Evolutionary conservation across 2,329 filamentous ascomycete species (phyloP), one percentile per base, ranked within the genome.

Genomic region (Geosmithia putterillii): DNA sequence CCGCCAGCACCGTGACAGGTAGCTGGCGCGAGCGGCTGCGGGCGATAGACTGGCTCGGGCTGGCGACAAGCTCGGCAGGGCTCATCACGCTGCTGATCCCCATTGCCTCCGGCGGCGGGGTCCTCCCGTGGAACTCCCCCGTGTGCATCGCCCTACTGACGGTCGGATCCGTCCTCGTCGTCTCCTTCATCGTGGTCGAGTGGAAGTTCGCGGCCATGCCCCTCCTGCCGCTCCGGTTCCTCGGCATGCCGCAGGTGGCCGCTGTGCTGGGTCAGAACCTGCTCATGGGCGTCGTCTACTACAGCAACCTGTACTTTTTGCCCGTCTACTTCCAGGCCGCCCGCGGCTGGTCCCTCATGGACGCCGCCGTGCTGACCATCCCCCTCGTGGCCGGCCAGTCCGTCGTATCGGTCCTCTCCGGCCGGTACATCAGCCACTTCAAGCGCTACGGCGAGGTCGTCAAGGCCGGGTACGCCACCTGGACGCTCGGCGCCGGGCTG

Each of bases 101-200:
- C 0, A 69, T 83, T 12, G 19, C 32, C 8, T 22, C 10, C 54
- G 54, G 54, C 10, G 55, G 54, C 4, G 48, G 53, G 1, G 56
- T 56, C 20, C 55, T 52, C 25, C 37, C 48, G 1, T 90, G 85
- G 86, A 62, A 62, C 40, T 86, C 81, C 0, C 69, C 79, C 1
- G 78, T 74, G 1, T 80, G 87, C 10, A 70, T 90, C 48, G 85
- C 81, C 51, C 67, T 90, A 14, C 69, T 89, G 46, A 63, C 86
- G 18, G 83, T 87, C 47, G 84, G 85, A 4, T 55, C 73, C 7
- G 44, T 82, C 10, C 69, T 71, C 5, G 66, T 80, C 41, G 67
- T 52, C 4, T 46, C 84, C 15, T 90, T 92, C 59, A 63, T 81
- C 47, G 41, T 86, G 4, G 74, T 80, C 49, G 85, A 94, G 61